Percentiles rank a stretch among this genome's conserved stretches.
Evolutionary conservation across 495 filamentous ascomycete genomes (phyloP).

Genomic region (Staphylotrichum tortipilum): DNA sequence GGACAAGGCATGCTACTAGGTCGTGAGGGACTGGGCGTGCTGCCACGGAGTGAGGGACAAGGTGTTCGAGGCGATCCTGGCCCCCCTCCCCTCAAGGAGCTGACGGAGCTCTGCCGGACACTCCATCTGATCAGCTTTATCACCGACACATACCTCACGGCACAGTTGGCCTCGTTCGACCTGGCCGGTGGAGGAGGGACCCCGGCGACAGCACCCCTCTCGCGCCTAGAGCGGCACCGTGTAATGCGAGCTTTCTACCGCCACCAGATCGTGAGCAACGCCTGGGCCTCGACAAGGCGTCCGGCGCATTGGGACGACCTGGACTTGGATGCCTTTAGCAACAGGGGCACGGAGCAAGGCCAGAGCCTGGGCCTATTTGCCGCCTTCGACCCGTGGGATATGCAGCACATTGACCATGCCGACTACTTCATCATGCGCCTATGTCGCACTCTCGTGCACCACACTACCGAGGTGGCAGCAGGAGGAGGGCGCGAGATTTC

Average conservation of each 20-base stretch:
- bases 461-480: background rate
- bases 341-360: background rate
- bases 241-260: constrained; percentile 6
- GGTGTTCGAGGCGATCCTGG: background rate
- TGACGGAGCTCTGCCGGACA: constrained; percentile 1
- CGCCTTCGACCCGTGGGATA: background rate
- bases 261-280: constrained; percentile 3
- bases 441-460: background rate
- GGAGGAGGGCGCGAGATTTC: background rate
- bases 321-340: background rate
- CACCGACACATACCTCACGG: background rate
- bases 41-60: background rate
- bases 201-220: background rate
- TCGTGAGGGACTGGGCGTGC: background rate
- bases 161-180: background rate
- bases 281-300: background rate
- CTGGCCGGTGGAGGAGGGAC: background rate
- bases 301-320: background rate
- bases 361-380: background rate
- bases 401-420: constrained; percentile 5
- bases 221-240: background rate
- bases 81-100: background rate
- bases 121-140: background rate
- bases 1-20: too few species aligned
- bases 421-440: background rate